Evolutionary conservation across 2,329 filamentous ascomycete genomes (phyloP), one percentile per base, ranked within the genome.

Genomic region (Cadophora gregata): DNA sequence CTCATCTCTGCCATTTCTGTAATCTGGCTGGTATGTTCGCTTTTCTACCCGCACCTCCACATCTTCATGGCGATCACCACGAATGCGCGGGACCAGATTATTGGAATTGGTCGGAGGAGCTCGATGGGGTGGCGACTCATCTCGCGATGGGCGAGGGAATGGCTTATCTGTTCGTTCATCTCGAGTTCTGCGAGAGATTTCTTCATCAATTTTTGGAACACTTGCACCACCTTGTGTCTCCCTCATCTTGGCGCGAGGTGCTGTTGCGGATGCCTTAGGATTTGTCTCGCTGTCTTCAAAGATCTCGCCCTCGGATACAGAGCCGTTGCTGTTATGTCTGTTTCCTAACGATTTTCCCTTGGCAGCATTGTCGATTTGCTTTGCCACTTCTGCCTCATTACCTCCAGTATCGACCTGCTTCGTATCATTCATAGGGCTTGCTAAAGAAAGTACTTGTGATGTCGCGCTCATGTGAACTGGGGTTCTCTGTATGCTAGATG

Each of bases 231-330:
- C 45, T 48, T 70, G 62, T 62, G 55, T 61, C 48, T 71, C 68
- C 55, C 70, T 75, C 63, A 67, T 60, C 29, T 72, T 68, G n/a
- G 64, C 64, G 24, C 31, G 53, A 42, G 69, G 61, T 61, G 67
- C 63, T 45, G 51, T 47, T 36, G 33, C 16, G 53, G 67, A 29
- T 59, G 66, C 71, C 63, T 59, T 66, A 9, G 69, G 64, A 42
- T 64, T 63, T 56, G 66, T 47, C 14, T 55, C 45, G 10, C 38
- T 48, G 45, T 76, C 74, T 70, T 77, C 76, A 48, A 75, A 29
- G 66, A 78, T 76, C 64, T 78, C 76, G n/a, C 76, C 75, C 31
- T 76, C 74, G 16, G 74, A 75, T 70, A 74, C 66, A 12, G 73
- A 72, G 42, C 65, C 70, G 67, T 70, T 69, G 55, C 69, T 74